phyloP scores from a whole-genome alignment of 1,139 yeast species.

The Eremothecium gossypii region DNA sequence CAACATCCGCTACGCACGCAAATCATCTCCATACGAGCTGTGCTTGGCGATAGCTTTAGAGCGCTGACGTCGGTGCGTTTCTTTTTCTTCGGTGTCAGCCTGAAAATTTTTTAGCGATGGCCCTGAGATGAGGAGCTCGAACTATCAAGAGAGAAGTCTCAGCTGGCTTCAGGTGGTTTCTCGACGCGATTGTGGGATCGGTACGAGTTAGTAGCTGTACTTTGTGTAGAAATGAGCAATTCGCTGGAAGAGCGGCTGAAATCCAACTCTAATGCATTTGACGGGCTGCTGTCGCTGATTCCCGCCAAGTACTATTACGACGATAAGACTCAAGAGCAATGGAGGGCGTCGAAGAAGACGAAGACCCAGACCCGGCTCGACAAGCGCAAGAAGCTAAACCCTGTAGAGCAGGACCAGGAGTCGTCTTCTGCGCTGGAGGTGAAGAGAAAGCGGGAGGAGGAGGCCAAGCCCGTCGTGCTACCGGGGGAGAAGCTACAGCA shows the following conservation, averaged over 20 bases:
- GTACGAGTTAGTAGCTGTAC: neutral
- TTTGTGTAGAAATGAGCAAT: constrained; percentile 22
- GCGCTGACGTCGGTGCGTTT: no score
- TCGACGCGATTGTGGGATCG: no score
- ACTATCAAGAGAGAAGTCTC: no score
- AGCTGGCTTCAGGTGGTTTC: no score
- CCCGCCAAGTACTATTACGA: constrained; percentile 90
- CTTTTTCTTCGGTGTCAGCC: no score
- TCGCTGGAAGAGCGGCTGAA: constrained; percentile 61
- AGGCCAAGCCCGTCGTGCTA: constrained; percentile 50
- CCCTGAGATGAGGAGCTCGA: no score
- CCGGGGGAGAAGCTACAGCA: constrained; percentile 36
- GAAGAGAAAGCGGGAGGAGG: constrained; percentile 44
- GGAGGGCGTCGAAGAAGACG: constrained; percentile 75
- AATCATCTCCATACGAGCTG: no score
- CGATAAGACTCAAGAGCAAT: constrained; percentile 68
- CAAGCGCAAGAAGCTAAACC: constrained; percentile 69
- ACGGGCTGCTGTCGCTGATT: constrained; percentile 78
- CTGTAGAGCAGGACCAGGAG: constrained; percentile 43
- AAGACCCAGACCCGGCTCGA: constrained; percentile 55
- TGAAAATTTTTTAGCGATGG: no score
- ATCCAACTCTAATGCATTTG: constrained; percentile 80
- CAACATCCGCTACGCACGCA: no score
- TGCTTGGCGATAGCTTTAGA: no score
- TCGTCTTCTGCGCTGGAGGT: constrained; percentile 63